phyloP scores from a whole-genome alignment of 106 monocot species.

The Dioscorea alata region DNA sequence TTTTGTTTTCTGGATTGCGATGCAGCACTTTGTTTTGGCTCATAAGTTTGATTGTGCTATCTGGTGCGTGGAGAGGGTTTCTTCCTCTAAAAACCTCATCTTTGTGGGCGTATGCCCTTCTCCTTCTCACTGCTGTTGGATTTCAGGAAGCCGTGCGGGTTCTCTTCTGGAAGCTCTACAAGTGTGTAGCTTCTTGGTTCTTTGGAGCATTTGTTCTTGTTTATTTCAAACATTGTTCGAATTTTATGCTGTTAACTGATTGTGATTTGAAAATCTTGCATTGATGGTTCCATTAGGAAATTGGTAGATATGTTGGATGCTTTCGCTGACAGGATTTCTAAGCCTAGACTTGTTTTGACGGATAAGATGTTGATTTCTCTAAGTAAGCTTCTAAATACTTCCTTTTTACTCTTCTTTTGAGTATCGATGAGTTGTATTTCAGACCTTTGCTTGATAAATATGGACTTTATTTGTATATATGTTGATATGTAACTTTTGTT shows the following conservation, averaged over 20 bases:
- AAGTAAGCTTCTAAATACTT: conserved; percentile 36
- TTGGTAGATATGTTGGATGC: conserved; percentile 76
- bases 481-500: too few species aligned
- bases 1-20: background rate
- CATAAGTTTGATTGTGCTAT: conserved; percentile 75
- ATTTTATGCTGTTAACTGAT: too few species aligned
- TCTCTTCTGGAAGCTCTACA: conserved; percentile 89
- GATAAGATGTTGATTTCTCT: conserved; percentile 93
- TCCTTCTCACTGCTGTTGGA: conserved; percentile 77
- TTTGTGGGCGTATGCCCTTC: conserved; percentile 72
- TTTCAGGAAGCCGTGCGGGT: conserved; percentile 78
- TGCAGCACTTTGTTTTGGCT: conserved; percentile 97
- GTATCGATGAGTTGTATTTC: too few species aligned
- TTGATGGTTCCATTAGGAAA: conserved; percentile 35
- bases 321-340: conserved; percentile 68
- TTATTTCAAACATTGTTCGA: too few species aligned
- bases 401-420: too few species aligned
- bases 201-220: too few species aligned
- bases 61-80: conserved; percentile 84
- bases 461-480: too few species aligned
- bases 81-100: conserved; percentile 65
- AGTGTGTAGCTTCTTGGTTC: conserved; percentile 34
- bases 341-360: conserved; percentile 66
- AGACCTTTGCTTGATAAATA: too few species aligned
- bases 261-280: background rate